Base-by-base conservation (phyloP, 257 asterid species). In the Salvia splendens region DNA sequence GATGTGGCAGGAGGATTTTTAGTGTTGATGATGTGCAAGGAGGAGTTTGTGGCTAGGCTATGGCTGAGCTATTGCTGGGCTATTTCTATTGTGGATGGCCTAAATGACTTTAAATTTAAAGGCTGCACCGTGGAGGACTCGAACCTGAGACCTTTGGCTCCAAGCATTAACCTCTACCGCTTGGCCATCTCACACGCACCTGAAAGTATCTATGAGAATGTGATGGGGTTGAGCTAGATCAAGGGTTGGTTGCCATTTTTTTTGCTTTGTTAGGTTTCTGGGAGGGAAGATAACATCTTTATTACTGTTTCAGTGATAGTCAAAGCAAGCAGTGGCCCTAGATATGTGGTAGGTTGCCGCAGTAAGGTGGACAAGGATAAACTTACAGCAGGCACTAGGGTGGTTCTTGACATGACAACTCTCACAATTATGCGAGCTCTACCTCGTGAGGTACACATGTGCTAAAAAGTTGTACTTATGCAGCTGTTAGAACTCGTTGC, bases 291-390 rank as follows among this genome's bases (percentile, higher is more conserved):
- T 70, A 53, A 78, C 42, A 10, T 48, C 58, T 8, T 47, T 42
- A 9, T 77, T 66, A 40, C 62, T 49, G 35, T 71, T 71, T 54
- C 68, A 92, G 98, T 92, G 88, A 92, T 92, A 59, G 98, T 92
- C 68, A 92, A 92, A 86, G 96, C 96, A 16, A 89, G 96, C 86
- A 89, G 96, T 35, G 96, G 98, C 40, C 98, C 98, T 1, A 84
- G 98, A 82, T 92, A 92, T 63, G 99, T 93, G 61, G 99, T 93
- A 54, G 99, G 99, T 8, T 93, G 99, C 70, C 96, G 97, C 73
- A 90, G 69, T 77, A 93, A 93, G 86, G 96, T 93, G 69, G 99
- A 90, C 85, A 93, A 93, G 77, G 97, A 88, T 64, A 93, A 93
- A 74, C 85, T 93, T 40, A 90, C 95, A 59, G 79, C 97, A 8